Conservation (phyloP, 2,329 filamentous ascomycete genomes). For the Trichoderma lentiforme region DNA sequence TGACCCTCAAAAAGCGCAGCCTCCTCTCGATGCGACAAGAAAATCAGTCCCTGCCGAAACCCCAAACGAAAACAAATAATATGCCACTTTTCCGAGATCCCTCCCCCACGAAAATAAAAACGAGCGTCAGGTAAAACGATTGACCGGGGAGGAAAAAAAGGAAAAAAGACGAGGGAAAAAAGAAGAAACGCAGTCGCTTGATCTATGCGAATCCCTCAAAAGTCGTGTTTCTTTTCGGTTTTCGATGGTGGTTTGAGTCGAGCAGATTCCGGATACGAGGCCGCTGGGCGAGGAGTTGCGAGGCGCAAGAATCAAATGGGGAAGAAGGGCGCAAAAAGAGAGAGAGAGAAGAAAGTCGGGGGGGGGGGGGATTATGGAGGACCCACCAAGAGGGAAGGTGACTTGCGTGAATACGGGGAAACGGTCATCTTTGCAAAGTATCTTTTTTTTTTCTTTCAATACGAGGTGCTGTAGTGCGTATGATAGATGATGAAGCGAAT, state of each 20-base stretch:
- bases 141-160: not conserved
- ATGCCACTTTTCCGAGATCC: not conserved
- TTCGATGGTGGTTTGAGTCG: not conserved
- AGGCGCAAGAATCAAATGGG: not conserved
- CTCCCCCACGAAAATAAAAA: not conserved
- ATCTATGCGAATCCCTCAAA: not conserved
- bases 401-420: conserved; percentile 1
- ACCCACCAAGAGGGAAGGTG: not conserved
- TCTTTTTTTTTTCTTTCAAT: not conserved
- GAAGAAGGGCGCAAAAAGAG: not conserved
- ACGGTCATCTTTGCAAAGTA: not conserved
- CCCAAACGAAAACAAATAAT: not conserved
- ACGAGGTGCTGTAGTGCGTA: not conserved
- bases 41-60: no score
- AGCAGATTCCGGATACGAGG: not conserved
- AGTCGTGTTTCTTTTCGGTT: not conserved
- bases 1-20: not conserved
- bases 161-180: not conserved
- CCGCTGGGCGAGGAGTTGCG: not conserved
- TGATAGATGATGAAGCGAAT: not conserved
- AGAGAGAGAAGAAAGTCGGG: not conserved
- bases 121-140: conserved; percentile 12
- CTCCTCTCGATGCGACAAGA: not conserved
- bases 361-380: not conserved
- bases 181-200: not conserved